Evolutionary conservation across 208 protist species (phyloP), one percentile per base, ranked within the genome.

Genomic region (Crithidia brevicula): DNA sequence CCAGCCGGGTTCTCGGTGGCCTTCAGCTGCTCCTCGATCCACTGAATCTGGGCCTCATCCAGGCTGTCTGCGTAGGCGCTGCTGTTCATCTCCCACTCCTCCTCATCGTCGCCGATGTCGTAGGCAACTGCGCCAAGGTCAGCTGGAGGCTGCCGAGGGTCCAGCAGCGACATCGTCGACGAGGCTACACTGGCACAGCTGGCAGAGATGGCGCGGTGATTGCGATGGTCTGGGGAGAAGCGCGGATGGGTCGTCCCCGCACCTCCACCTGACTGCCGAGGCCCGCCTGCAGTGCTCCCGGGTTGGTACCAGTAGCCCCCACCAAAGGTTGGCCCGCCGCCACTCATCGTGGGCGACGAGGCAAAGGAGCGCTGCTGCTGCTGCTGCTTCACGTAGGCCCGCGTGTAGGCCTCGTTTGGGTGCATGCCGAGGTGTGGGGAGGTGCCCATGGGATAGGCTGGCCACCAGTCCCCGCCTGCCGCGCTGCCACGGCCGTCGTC

Each of bases 61-160:
- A 90, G 70, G 54, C 87, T 93, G 60, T 93, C 87, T 46, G 85
- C 87, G 75, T 93, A 89, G 33, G 87, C 83, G 46, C 87, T 89
- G 74, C 87, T 93, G 67, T 87, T 86, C 56, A 86, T 79, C 58
- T 93, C 82, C 84, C 87, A 93, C 18, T 85, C 67, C 38, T 74
- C 60, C 61, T 75, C 69, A 11, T 66, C 64, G 42, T 47, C 58
- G 42, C 10, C 58, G 8, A 36, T 31, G 23, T 74, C 77, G 34
- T 74, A 67, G 11, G 27, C 71, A 23, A 54, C 56, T 18, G 46
- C 36, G 36, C 65, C 56, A 7, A 11, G 16, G 22, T 61, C 51
- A 8, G 43, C 28, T 28, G 40, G 42, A 3, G 59, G 67, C 27
- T 58, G 62, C 9, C 25, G 58, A 2, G 53, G 64, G 46, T 67